Conservation (phyloP, 2,329 filamentous ascomycete species). For the Westerdykella aurantiaca region DNA sequence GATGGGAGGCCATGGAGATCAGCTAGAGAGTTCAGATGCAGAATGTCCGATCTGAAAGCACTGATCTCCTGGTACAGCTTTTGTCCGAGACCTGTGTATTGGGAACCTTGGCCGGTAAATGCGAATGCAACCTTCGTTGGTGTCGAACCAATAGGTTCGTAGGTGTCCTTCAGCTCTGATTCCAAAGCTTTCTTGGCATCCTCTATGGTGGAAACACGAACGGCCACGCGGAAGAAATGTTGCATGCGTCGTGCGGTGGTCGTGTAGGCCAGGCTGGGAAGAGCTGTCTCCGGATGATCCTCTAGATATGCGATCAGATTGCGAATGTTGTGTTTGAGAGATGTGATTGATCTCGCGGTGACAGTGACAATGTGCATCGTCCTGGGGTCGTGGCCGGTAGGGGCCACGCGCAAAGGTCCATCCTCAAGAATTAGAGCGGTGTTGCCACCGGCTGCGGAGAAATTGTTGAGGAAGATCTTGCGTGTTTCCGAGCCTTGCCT, state of each 20-base stretch:
- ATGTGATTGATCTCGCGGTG: constrained; percentile 47
- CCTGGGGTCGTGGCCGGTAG: constrained; percentile 42
- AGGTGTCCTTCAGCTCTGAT: constrained; percentile 45
- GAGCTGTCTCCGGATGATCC: constrained; percentile 42
- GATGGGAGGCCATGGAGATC: constrained; percentile 45
- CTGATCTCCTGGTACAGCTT: constrained; percentile 46
- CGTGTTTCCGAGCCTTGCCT: constrained; percentile 46
- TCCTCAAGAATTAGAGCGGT: constrained; percentile 50
- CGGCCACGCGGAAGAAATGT: constrained; percentile 48
- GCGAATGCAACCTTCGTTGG: constrained; percentile 48
- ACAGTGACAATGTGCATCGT: constrained; percentile 45
- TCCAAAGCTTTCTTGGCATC: constrained; percentile 44
- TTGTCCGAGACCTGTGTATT: constrained; percentile 48
- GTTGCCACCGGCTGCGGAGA: constrained; percentile 51
- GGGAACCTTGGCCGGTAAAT: constrained; percentile 50
- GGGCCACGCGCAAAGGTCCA: constrained; percentile 40
- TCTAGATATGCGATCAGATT: constrained; percentile 44
- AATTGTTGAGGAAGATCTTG: constrained; percentile 50
- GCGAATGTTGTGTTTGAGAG: constrained; percentile 48
- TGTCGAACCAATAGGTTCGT: constrained; percentile 50
- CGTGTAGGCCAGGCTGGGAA: constrained; percentile 48
- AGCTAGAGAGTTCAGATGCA: constrained; percentile 45
- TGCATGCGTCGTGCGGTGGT: constrained; percentile 50
- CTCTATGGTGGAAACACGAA: constrained; percentile 43
- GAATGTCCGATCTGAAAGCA: constrained; percentile 46